Conservation (phyloP, 1,284 basidiomycete species). For the Coniophora puteana region DNA sequence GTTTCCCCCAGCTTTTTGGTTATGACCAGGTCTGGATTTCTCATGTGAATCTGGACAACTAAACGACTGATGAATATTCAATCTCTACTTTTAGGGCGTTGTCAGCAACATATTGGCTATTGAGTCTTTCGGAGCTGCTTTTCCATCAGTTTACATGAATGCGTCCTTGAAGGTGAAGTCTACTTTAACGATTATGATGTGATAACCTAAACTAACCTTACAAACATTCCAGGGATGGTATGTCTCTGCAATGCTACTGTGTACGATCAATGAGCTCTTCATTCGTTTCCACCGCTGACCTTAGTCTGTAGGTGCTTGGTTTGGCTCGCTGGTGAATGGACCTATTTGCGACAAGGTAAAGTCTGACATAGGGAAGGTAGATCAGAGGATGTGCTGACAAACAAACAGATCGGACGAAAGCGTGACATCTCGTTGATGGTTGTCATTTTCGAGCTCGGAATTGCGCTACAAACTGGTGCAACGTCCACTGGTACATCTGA, state of each 20-base stretch:
- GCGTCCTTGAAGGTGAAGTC: conserved; percentile 1
- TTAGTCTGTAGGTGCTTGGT: conserved; percentile 2
- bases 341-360: conserved; percentile 5
- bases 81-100: not conserved
- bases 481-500: not conserved
- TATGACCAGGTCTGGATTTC: conserved; percentile 2
- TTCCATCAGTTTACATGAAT: conserved; percentile 4
- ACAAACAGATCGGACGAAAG: conserved; percentile 3
- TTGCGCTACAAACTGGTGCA: conserved; percentile 6
- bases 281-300: not conserved
- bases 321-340: conserved; percentile 4
- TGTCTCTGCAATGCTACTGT: conserved; percentile 3
- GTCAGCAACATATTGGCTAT: conserved; percentile 3
- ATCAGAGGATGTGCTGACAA: not conserved
- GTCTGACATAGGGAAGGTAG: not conserved
- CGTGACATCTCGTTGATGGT: conserved; percentile 4
- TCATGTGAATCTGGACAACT: not conserved
- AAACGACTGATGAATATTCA: not conserved
- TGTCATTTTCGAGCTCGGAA: conserved; percentile 6
- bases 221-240: not conserved
- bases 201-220: not conserved
- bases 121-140: conserved; percentile 2
- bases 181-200: not conserved
- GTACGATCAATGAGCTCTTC: too few species aligned
- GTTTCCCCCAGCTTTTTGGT: conserved; percentile 2